Conservation (phyloP, 176 grass and related monocot genomes). For the Avena eriantha region DNA sequence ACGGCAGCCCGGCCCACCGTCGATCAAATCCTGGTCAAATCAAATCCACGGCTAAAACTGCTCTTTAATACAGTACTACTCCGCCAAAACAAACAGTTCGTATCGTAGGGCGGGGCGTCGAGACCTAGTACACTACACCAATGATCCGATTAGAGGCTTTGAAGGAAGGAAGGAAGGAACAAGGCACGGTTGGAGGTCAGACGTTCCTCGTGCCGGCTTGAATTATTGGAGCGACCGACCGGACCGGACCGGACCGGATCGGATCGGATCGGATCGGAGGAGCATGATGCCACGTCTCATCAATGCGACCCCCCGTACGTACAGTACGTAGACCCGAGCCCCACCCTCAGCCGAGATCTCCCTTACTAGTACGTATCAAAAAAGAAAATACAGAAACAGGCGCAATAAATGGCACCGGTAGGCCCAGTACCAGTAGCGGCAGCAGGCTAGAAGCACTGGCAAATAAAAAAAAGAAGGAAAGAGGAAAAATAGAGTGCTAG, state of each 20-base stretch:
- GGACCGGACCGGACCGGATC: neutral
- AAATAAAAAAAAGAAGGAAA: neutral
- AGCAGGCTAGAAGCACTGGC: neutral
- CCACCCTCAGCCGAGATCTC: too few relatives aligned
- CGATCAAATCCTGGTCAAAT: too few relatives aligned
- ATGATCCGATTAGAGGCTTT: neutral
- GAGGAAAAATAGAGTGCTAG: neutral
- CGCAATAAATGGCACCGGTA: neutral
- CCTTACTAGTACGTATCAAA: too few relatives aligned
- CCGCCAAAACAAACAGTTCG: too few relatives aligned
- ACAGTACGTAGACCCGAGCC: too few relatives aligned
- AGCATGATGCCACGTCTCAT: slow-evolving; percentile 18
- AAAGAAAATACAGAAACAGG: too few relatives aligned
- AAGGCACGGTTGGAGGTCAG: slow-evolving; percentile 9
- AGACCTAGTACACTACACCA: too few relatives aligned
- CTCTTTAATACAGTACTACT: too few relatives aligned
- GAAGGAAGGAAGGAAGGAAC: neutral
- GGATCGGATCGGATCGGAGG: neutral
- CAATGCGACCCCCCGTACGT: neutral
- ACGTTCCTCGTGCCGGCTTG: slow-evolving; percentile 32
- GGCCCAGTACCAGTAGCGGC: too few relatives aligned
- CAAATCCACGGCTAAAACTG: too few relatives aligned
- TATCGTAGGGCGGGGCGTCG: too few relatives aligned
- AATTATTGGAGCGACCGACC: slow-evolving; percentile 4
- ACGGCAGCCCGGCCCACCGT: too few relatives aligned